Conservation (phyloP, 306 rosid genomes). For the Sicyos baderoa region DNA sequence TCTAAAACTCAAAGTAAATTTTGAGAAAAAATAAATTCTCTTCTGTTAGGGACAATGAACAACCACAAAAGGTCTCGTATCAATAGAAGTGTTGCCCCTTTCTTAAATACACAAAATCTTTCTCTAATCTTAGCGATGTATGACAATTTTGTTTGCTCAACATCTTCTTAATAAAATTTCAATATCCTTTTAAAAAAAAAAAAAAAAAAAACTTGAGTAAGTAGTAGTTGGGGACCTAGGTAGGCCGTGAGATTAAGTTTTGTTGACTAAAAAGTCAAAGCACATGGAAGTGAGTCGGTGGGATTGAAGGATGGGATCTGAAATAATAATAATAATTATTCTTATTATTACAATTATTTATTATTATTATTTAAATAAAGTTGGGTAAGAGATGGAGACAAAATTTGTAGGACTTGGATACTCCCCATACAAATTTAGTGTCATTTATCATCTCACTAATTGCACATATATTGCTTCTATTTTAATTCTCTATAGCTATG, state of each 20-base stretch:
- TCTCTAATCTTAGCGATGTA: too few species aligned
- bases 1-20: too few species aligned
- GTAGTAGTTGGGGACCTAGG: neutral
- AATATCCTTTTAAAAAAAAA: too few species aligned
- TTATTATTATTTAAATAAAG: neutral
- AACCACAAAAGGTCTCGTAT: too few species aligned
- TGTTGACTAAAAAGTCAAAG: neutral
- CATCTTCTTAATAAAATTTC: too few species aligned
- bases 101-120: too few species aligned
- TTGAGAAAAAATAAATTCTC: too few species aligned
- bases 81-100: too few species aligned
- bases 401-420: neutral
- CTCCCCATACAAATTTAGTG: constrained; percentile 1
- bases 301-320: constrained; percentile 11
- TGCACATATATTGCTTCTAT: neutral
- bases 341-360: neutral
- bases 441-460: neutral
- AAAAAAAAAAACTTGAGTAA: too few species aligned
- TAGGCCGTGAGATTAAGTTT: neutral
- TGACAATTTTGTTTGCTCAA: too few species aligned
- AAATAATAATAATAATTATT: too few species aligned
- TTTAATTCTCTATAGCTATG: neutral
- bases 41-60: too few species aligned
- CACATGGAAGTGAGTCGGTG: constrained; percentile 6
- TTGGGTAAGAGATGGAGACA: neutral